Conservation (phyloP, 768 basidiomycete genomes). For the Lepiota brunneoincarnata region DNA sequence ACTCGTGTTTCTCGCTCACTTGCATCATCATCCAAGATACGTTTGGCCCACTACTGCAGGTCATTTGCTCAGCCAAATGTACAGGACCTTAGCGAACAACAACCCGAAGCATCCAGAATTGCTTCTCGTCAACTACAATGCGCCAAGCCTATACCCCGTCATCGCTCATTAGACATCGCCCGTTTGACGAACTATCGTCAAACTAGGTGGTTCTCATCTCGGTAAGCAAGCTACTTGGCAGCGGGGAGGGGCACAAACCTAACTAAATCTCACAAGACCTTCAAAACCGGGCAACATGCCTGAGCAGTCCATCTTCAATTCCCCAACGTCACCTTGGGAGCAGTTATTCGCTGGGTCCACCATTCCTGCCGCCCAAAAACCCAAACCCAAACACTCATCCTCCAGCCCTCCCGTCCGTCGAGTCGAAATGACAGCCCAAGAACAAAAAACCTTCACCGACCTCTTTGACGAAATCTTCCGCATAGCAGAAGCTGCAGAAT, state of each 20-base stretch:
- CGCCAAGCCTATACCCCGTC: not conserved
- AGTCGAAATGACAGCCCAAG: constrained; percentile 16
- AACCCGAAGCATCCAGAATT: not conserved
- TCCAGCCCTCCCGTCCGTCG: constrained; percentile 6
- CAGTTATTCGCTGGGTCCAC: constrained; percentile 14
- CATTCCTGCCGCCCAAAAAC: not conserved
- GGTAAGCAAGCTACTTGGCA: not conserved
- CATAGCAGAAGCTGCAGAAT: constrained; percentile 2
- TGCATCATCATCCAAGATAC: not conserved
- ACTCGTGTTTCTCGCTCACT: not conserved
- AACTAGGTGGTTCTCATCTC: constrained; percentile 2
- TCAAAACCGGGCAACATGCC: not conserved
- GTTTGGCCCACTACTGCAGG: not conserved
- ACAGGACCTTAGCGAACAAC: not conserved
- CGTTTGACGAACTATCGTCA: not conserved
- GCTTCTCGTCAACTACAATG: not conserved
- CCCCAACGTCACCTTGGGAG: constrained; percentile 14
- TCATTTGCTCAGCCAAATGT: not conserved
- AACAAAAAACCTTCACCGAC: constrained; percentile 24
- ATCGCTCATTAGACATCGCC: not conserved
- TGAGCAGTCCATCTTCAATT: constrained; percentile 13
- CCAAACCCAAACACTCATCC: not conserved
- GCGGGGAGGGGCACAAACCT: not conserved
- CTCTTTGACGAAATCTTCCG: constrained; percentile 12
- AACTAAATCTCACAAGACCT: not conserved